These are phyloP conservation scores for Aspergillus sclerotialis DNA, from an alignment of 2,329 filamentous ascomycete species.

Conservation along the genomic window DNA sequence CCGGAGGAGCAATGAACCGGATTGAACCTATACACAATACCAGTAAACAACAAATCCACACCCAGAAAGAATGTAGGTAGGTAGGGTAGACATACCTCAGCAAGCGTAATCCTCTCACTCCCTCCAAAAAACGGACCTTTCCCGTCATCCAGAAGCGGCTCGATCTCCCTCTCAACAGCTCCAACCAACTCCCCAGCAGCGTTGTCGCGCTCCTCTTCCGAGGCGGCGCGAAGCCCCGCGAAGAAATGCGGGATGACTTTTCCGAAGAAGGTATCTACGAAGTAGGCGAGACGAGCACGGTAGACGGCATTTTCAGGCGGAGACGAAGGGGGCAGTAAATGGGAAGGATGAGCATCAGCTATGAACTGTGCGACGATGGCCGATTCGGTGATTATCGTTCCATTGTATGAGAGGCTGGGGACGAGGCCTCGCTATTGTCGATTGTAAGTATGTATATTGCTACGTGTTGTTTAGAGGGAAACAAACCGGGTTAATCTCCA, in stretches of 20 bases:
- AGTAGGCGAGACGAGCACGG: conserved; percentile 63
- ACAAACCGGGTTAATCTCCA: conserved; percentile 63
- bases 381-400: conserved; percentile 68
- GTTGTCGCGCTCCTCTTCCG: conserved; percentile 44
- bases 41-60: conserved; percentile 6
- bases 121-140: conserved; percentile 57
- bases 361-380: conserved; percentile 66
- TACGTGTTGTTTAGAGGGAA: too few species aligned
- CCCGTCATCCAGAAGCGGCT: conserved; percentile 55
- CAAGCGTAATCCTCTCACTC: conserved; percentile 59
- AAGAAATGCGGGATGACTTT: conserved; percentile 50
- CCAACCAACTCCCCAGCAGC: conserved; percentile 47
- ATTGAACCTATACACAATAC: conserved; percentile 44
- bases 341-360: conserved; percentile 61
- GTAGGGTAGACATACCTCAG: conserved; percentile 50
- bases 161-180: conserved; percentile 61
- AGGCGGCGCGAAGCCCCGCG: conserved; percentile 42
- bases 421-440: conserved; percentile 63
- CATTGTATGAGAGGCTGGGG: conserved; percentile 60
- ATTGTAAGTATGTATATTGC: too few species aligned
- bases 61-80: background rate
- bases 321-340: conserved; percentile 53
- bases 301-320: conserved; percentile 50
- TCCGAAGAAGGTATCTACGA: conserved; percentile 61
- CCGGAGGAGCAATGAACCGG: conserved; percentile 61